A percentile compares a stretch with the other conserved stretches of the same genome.
These are phyloP conservation scores for Kregervanrija delftensis DNA, from an alignment of 805 yeast genomes.

Conservation along the genomic window DNA sequence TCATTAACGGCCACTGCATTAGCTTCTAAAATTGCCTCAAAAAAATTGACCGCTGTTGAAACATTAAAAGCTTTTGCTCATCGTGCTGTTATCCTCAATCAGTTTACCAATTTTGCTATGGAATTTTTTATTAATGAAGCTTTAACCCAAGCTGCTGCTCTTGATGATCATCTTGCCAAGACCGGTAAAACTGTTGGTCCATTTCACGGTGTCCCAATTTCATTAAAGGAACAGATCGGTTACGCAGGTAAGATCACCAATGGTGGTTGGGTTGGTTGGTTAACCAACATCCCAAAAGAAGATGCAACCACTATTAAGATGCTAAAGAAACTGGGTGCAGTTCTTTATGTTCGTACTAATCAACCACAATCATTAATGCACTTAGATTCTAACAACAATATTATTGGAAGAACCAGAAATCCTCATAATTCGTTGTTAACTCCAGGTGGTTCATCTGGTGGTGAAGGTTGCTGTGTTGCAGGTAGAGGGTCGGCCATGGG, in stretches of 20 bases:
- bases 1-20: slow-evolving; percentile 36
- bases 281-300: slow-evolving; percentile 39
- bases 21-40: slow-evolving; percentile 36
- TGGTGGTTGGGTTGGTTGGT: slow-evolving; percentile 50
- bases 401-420: slow-evolving; percentile 53
- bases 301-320: slow-evolving; percentile 44
- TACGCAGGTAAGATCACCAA: slow-evolving; percentile 48
- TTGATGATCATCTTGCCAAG: slow-evolving; percentile 44
- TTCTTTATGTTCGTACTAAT: slow-evolving; percentile 57
- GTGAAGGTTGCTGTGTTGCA: slow-evolving; percentile 60
- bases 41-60: slow-evolving; percentile 41
- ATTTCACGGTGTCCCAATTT: slow-evolving; percentile 62
- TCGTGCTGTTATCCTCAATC: slow-evolving; percentile 58
- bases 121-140: slow-evolving; percentile 60
- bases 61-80: slow-evolving; percentile 60
- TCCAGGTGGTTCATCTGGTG: slow-evolving; percentile 70
- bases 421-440: slow-evolving; percentile 51
- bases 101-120: slow-evolving; percentile 46
- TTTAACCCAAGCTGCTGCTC: slow-evolving; percentile 44
- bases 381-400: slow-evolving; percentile 52
- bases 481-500: slow-evolving; percentile 54
- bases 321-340: slow-evolving; percentile 48
- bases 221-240: slow-evolving; percentile 59
- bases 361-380: slow-evolving; percentile 71
- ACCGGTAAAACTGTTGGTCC: slow-evolving; percentile 57